Evolutionary conservation across 2,329 filamentous ascomycete genomes (phyloP).

Genomic region (Pseudogymnoascus sp.): DNA sequence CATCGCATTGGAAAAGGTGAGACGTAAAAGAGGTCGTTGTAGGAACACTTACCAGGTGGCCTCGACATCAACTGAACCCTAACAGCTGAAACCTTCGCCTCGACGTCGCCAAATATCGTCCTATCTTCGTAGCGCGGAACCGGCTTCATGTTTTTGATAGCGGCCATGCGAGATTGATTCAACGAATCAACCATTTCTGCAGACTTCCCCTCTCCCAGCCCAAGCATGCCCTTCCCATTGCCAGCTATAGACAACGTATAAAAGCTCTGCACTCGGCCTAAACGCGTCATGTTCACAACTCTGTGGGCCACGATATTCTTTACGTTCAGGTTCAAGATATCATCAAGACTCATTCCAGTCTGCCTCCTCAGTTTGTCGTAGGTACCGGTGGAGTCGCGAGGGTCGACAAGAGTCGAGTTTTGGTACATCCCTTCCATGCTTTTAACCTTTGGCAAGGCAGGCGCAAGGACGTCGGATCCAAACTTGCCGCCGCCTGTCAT

Average conservation of each 20-base stretch:
- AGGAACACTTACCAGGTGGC: constrained; percentile 65
- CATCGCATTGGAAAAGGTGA: background rate
- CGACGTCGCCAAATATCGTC: constrained; percentile 81
- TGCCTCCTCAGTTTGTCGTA: constrained; percentile 34
- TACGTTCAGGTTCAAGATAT: constrained; percentile 49
- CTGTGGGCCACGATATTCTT: constrained; percentile 67
- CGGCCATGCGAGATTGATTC: constrained; percentile 67
- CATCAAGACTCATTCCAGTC: constrained; percentile 44
- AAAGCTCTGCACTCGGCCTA: constrained; percentile 78
- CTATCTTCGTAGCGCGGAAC: constrained; percentile 83
- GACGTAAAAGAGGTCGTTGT: background rate
- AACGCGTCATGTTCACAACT: constrained; percentile 88
- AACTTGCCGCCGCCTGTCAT: constrained; percentile 4
- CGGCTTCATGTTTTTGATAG: constrained; percentile 89
- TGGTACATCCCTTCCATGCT: constrained; percentile 10
- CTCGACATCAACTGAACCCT: constrained; percentile 73
- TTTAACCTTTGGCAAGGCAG: constrained; percentile 10
- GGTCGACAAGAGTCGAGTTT: constrained; percentile 19
- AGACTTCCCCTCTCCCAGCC: constrained; percentile 84
- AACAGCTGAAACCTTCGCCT: constrained; percentile 79
- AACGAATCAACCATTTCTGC: constrained; percentile 61
- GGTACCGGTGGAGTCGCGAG: constrained; percentile 27
- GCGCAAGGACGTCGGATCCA: background rate
- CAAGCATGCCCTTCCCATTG: constrained; percentile 76
- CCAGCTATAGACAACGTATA: constrained; percentile 78